Evolutionary conservation across 495 filamentous ascomycete genomes (phyloP), one percentile per base, ranked within the genome.

Genomic region (Neurospora sp.): DNA sequence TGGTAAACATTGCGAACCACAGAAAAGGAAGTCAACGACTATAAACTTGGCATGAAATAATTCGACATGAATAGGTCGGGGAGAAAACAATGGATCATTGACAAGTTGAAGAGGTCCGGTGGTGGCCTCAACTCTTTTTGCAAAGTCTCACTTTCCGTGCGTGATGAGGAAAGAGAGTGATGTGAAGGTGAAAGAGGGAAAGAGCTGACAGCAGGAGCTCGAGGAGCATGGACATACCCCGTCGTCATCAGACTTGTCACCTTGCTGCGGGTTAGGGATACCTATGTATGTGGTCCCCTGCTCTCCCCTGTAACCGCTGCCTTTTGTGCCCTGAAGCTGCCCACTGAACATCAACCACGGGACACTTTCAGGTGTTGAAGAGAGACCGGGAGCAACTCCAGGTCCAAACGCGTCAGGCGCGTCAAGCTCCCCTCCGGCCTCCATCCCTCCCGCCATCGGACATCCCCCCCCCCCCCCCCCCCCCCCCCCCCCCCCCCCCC

Each of bases 341-440:
- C 54, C 54, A 62, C 54, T 60, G 49, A 23, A 20, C 8, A 2
- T 54, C 10, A 54, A 54, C 42, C 42, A 42, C 41, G 41, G 41
- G 16, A 8, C 1, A 18, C 44, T 49, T 49, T 49, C 44, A 11
- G 42, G 42, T n/a, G 42, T 0, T 46, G 16, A 44, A 18, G 12
- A 44, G 41, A 44, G 41, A n/a, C 42, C 18, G 8, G 42, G 18
- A 54, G 46, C 46, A 54, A 54, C 46, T 54, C 46, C 10, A 23
- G 11, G 11, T 27, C 49, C 20, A n/a, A 42, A 70, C 71, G 71
- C 49, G 71, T 39, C 49, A 38, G 27, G 73, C 73, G 73, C 73
- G 73, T 74, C 73, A 74, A 75, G 74, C 71, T 75, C 72, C 74
- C 72, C 79, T 80, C 77, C 79, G 78, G 11, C 76, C 77, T 71